phyloP scores from a whole-genome alignment of 2,329 filamentous ascomycete species.

The Pseudopyricularia javanii region DNA sequence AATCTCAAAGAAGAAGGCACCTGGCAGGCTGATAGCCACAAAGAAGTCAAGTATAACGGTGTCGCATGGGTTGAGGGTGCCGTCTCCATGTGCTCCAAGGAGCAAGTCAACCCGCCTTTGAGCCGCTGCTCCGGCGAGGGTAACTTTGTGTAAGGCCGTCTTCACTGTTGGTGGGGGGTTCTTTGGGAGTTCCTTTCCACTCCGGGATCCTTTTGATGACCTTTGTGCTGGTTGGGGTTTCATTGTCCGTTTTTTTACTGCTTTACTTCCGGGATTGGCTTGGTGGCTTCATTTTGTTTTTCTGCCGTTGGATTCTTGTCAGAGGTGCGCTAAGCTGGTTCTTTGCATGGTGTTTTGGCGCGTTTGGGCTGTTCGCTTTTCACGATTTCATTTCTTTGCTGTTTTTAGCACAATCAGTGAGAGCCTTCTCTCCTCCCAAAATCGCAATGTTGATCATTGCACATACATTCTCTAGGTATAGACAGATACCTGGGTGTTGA shows the following conservation, averaged over 20 bases:
- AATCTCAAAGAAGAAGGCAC: not conserved
- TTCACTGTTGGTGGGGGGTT: not conserved
- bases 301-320: not conserved
- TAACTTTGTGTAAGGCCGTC: not conserved
- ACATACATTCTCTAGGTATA: no score
- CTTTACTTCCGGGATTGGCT: not conserved
- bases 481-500: no score
- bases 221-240: not conserved
- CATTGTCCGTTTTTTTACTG: not conserved
- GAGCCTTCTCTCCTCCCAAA: no score
- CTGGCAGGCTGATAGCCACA: not conserved
- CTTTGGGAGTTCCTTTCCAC: not conserved
- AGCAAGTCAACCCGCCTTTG: not conserved
- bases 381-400: no score
- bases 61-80: slow-evolving; percentile 1
- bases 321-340: not conserved
- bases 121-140: slow-evolving; percentile 2
- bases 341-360: no score
- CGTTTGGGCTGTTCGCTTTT: no score
- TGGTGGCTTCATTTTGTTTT: not conserved
- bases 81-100: slow-evolving; percentile 3
- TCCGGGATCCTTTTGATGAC: not conserved
- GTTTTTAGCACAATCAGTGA: no score
- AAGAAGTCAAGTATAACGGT: not conserved
- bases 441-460: no score